These are phyloP conservation scores for Hanseniaspora osmophila DNA, from an alignment of 805 yeast genomes.

Conservation along the genomic window DNA sequence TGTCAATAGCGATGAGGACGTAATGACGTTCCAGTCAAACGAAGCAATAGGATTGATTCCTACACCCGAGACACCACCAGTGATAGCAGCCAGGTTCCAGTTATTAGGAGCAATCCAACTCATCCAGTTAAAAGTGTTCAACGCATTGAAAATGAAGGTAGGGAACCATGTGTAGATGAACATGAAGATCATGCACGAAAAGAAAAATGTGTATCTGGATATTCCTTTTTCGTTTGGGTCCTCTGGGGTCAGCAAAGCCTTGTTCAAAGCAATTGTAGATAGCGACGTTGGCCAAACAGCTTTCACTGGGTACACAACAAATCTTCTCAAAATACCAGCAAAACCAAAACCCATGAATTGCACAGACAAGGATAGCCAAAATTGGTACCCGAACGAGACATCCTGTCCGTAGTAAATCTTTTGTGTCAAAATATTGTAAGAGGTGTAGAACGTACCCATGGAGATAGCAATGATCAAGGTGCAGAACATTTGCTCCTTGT, in stretches of 20 bases:
- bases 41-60: too few species aligned
- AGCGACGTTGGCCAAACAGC: conserved; percentile 53
- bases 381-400: conserved; percentile 32
- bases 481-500: conserved; percentile 53
- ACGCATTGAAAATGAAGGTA: too few species aligned
- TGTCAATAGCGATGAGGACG: too few species aligned
- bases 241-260: conserved; percentile 34
- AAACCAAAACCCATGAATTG: conserved; percentile 55
- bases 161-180: too few species aligned
- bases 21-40: too few species aligned
- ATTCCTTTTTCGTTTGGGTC: too few species aligned
- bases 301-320: conserved; percentile 45
- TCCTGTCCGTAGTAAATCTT: conserved; percentile 19
- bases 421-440: conserved; percentile 25
- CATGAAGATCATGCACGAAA: too few species aligned
- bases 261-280: conserved; percentile 43
- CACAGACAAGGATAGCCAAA: conserved; percentile 38
- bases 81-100: too few species aligned
- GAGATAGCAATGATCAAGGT: conserved; percentile 31
- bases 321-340: conserved; percentile 46
- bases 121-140: too few species aligned
- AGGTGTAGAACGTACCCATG: conserved; percentile 23
- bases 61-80: too few species aligned
- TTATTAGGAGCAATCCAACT: too few species aligned
- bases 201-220: too few species aligned